Percentiles rank a stretch among this genome's conserved stretches.
Conservation (phyloP, 2,329 filamentous ascomycete species). For the Penicillium frequentans region DNA sequence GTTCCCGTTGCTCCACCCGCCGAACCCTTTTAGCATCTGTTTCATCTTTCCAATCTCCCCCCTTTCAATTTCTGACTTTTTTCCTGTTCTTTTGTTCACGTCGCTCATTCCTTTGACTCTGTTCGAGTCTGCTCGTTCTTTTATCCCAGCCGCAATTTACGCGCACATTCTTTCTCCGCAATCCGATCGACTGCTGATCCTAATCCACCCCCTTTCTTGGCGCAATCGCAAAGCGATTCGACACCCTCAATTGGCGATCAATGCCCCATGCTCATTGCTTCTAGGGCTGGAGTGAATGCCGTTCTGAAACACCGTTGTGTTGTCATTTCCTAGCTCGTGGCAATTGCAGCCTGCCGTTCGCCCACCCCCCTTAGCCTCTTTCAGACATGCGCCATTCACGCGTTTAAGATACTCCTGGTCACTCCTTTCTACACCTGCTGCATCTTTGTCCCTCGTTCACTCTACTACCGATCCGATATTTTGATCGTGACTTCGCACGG, state of each 20-base stretch:
- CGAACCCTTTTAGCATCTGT: conserved; percentile 8
- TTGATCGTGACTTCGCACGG: conserved; percentile 30
- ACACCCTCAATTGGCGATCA: conserved; percentile 10
- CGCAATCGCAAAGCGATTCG: conserved; percentile 14
- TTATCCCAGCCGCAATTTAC: not conserved
- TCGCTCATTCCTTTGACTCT: not conserved
- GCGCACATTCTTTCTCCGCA: conserved; percentile 19
- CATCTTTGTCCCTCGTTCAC: not conserved
- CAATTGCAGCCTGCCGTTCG: conserved; percentile 1
- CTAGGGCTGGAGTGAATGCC: conserved; percentile 8
- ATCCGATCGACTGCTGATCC: conserved; percentile 8
- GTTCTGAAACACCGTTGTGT: conserved; percentile 9
- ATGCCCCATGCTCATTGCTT: conserved; percentile 4
- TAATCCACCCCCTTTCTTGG: conserved; percentile 21
- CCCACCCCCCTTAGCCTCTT: conserved; percentile 6
- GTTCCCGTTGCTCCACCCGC: conserved; percentile 2
- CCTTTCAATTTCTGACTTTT: conserved; percentile 4
- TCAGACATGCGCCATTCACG: conserved; percentile 19
- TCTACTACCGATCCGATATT: not conserved
- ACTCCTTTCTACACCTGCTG: conserved; percentile 7
- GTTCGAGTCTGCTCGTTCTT: conserved; percentile 6
- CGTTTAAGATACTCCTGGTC: conserved; percentile 16
- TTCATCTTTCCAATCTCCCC: conserved; percentile 13
- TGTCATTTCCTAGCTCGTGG: not conserved
- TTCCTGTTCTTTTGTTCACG: not conserved